A percentile compares a stretch with the other conserved stretches of the same genome.
These are phyloP conservation scores for Macadamia tetraphylla DNA, from an alignment of 164 flowering plant genomes.

Conservation along the genomic window DNA sequence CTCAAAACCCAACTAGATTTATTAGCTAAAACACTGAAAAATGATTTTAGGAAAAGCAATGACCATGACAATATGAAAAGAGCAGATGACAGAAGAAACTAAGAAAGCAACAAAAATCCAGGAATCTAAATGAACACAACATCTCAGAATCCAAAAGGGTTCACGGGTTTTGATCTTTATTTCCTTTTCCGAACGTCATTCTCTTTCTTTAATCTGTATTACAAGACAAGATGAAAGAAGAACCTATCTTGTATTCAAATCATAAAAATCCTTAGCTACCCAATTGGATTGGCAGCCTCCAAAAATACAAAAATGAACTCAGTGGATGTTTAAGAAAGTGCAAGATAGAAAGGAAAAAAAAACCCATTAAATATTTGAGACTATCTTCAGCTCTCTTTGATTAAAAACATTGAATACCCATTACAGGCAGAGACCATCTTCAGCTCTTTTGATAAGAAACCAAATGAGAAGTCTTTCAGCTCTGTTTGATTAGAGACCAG, in stretches of 20 bases:
- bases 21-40: not conserved
- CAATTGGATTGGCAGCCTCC: not conserved
- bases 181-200: not conserved
- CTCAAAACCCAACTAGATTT: not conserved
- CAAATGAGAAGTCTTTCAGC: not conserved
- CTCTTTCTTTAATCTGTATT: not conserved
- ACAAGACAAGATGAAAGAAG: not conserved
- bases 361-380: not conserved
- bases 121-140: not conserved
- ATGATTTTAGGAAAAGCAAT: not conserved
- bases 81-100: not conserved
- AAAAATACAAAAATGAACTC: not conserved
- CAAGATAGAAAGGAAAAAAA: not conserved
- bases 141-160: not conserved
- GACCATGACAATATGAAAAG: too few relatives aligned
- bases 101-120: not conserved
- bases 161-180: not conserved
- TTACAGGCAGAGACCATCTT: too few relatives aligned
- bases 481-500: not conserved
- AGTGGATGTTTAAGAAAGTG: not conserved
- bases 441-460: too few relatives aligned
- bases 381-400: not conserved
- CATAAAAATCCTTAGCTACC: not conserved
- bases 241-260: not conserved
- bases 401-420: too few relatives aligned